A percentile compares a stretch with the other conserved stretches of the same genome.
phyloP scores from a whole-genome alignment of 2,329 filamentous ascomycete species.

The Ilyonectria robusta region DNA sequence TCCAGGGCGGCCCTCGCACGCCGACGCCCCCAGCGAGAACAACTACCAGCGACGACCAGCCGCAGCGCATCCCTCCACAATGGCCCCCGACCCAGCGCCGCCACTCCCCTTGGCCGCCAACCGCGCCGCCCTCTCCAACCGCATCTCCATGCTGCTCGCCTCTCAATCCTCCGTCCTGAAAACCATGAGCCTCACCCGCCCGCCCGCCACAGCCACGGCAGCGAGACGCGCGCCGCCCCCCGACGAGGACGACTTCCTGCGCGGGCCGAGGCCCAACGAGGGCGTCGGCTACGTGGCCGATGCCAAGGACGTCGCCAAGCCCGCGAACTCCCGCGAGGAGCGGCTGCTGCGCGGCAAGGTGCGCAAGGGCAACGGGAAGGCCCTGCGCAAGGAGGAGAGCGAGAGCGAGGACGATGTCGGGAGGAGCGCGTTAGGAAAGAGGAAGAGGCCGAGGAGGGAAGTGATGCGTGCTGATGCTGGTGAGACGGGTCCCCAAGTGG shows the following conservation, averaged over 20 bases:
- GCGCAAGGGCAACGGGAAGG: constrained; percentile 32
- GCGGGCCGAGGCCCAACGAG: constrained; percentile 51
- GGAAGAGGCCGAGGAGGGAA: constrained; percentile 51
- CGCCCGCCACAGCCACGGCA: constrained; percentile 18
- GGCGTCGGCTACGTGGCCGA: constrained; percentile 59
- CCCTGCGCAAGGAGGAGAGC: constrained; percentile 44
- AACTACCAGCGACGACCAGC: constrained; percentile 1
- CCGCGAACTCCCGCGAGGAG: constrained; percentile 46
- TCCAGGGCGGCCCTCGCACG: not conserved
- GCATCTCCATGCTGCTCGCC: constrained; percentile 57
- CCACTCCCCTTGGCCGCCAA: constrained; percentile 56
- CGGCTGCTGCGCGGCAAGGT: constrained; percentile 51
- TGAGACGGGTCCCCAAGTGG: not conserved
- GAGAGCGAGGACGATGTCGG: constrained; percentile 56
- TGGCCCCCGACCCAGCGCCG: constrained; percentile 42
- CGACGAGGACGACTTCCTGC: constrained; percentile 46
- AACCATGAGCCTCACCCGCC: constrained; percentile 46
- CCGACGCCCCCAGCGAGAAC: not conserved
- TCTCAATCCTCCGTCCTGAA: constrained; percentile 53
- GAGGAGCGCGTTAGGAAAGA: constrained; percentile 55
- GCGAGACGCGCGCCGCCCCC: constrained; percentile 12
- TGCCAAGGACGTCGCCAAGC: constrained; percentile 38
- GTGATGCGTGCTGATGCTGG: constrained; percentile 10
- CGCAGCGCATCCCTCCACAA: constrained; percentile 23
- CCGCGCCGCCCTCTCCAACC: constrained; percentile 58